Conservation (phyloP, 441 rosid genomes). For the Eutrema salsugineum region DNA sequence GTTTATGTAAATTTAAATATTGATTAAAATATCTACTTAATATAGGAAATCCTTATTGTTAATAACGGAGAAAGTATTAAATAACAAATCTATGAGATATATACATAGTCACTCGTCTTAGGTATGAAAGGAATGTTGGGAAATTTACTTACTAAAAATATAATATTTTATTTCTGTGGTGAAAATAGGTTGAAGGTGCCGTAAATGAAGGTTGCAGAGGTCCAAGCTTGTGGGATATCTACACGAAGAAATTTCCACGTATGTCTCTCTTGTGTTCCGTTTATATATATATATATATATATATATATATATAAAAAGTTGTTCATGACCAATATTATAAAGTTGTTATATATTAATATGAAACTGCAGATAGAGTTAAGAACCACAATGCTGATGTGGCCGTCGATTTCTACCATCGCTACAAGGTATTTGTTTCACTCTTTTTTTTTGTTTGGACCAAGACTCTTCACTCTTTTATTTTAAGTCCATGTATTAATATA, state of each 20-base stretch:
- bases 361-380: slow-evolving; percentile 17
- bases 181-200: slow-evolving; percentile 64
- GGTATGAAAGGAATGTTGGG: neutral
- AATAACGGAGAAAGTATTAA: too few species aligned
- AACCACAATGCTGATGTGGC: slow-evolving; percentile 30
- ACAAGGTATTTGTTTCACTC: slow-evolving; percentile 15
- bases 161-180: neutral
- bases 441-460: too few species aligned
- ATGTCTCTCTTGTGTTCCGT: neutral
- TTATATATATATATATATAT: too few species aligned
- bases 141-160: neutral
- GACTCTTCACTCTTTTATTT: neutral
- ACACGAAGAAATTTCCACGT: slow-evolving; percentile 50
- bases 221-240: slow-evolving; percentile 62
- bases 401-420: slow-evolving; percentile 32
- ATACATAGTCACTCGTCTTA: neutral
- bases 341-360: neutral
- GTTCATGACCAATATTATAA: neutral
- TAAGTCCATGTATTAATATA: too few species aligned
- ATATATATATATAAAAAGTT: neutral
- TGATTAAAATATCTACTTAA: neutral
- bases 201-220: slow-evolving; percentile 49
- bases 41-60: too few species aligned
- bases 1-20: too few species aligned
- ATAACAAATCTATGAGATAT: neutral